A percentile compares a stretch with the other conserved stretches of the same genome.
phyloP scores from a whole-genome alignment of 352 stramenopile species.

The Pythium volutum region DNA sequence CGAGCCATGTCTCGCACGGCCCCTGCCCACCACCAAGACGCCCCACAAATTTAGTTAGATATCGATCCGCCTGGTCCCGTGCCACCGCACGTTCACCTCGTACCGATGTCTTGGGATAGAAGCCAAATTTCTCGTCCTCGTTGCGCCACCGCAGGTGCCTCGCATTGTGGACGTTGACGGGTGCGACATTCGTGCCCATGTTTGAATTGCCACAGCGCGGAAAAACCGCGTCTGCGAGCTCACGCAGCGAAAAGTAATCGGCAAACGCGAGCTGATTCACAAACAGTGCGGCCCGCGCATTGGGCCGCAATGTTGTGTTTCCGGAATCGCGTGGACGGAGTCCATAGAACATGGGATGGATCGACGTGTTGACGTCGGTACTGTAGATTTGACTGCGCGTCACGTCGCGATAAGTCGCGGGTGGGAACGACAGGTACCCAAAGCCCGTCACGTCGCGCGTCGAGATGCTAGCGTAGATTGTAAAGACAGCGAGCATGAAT shows the following conservation, averaged over 20 bases:
- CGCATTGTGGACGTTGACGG: slow-evolving; percentile 18
- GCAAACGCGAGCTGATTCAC: slow-evolving; percentile 14
- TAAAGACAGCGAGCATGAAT: slow-evolving; percentile 24
- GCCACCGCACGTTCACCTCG: no score
- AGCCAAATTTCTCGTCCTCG: slow-evolving; percentile 19
- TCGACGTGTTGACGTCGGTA: slow-evolving; percentile 9
- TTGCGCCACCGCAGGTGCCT: slow-evolving; percentile 18
- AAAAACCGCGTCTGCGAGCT: slow-evolving; percentile 9
- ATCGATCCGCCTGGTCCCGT: not conserved
- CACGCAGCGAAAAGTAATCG: slow-evolving; percentile 18
- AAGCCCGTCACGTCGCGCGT: not conserved
- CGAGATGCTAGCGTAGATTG: not conserved
- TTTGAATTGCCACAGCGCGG: slow-evolving; percentile 20
- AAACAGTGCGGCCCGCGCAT: not conserved
- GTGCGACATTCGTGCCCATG: not conserved
- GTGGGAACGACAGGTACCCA: slow-evolving; percentile 23
- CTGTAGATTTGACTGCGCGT: slow-evolving; percentile 11
- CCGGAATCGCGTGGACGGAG: not conserved
- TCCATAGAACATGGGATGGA: slow-evolving; percentile 22
- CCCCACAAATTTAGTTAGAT: not conserved
- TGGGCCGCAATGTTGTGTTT: not conserved
- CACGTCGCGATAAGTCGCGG: slow-evolving; percentile 17
- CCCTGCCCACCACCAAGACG: slow-evolving; percentile 9
- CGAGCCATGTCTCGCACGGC: slow-evolving; percentile 25
- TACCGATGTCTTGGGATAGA: slow-evolving; percentile 7